Evolutionary conservation across 441 rosid species (phyloP), one percentile per base, ranked within the genome.

Genomic region (Brassica balearica): DNA sequence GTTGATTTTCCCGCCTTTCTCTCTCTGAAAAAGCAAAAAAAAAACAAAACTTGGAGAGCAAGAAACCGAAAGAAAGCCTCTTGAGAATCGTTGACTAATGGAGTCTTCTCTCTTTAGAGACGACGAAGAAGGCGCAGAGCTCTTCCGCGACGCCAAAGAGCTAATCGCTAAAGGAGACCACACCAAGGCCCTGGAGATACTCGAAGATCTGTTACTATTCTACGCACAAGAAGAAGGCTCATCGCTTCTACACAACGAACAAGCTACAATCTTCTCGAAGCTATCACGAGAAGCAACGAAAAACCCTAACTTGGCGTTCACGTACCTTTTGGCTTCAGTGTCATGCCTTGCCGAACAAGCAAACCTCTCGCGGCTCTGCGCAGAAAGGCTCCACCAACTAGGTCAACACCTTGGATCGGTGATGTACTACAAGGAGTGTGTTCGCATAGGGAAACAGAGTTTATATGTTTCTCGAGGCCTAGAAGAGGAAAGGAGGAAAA

Each of bases 371-470:
- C 1, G 1, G 15, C 0, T 2, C 12, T 66, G 46, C 11, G 82
- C 82, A 8, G 3, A 2, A 0, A 2, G 15, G 11, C 65, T 78
- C 9, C 4, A 1, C 8, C 1, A 8, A 0, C 36, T 69, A 27
- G 78, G 9, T 2, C 3, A 8, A 2, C 4, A 0, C 0, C 29
- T 69, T 48, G 65, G 46, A 12, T 74, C 48, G 4, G 36, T 2
- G 1, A 1, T 20, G 32, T 78, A 60, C 72, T 60, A 19, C 77
- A 78, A 60, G 69, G 68, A 78, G 9, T 8, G 25, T 5, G 6
- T 46, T 10, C 1, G 23, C 0, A 17, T 20, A 46, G 79, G 55
- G 2, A 73, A 60, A 34, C 46, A 32, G 1, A 23, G 8, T 22
- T 48, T 68, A 48, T 72, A 68, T 72, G 12, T 25, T 65, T 0